phyloP scores from a whole-genome alignment of 306 rosid species.

The Fragaria vesca region DNA sequence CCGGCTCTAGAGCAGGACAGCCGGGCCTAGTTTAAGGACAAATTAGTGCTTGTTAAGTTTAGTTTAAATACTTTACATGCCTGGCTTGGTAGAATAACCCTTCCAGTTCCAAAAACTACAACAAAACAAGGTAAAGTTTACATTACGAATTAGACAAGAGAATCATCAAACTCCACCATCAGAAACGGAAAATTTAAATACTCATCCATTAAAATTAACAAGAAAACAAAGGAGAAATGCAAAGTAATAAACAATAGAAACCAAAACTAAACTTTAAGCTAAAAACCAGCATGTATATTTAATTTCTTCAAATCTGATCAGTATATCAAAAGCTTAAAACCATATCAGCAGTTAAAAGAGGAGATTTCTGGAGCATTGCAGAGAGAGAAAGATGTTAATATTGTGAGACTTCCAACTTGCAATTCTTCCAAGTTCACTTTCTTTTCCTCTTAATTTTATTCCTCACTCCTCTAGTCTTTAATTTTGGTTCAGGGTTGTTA shows the following conservation, averaged over 20 bases:
- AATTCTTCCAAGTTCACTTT: background rate
- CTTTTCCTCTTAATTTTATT: background rate
- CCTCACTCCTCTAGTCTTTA: background rate
- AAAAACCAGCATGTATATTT: background rate
- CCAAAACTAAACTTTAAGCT: background rate
- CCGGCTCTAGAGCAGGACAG: too few relatives aligned
- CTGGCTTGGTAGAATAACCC: slow-evolving; percentile 50
- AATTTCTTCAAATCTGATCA: background rate
- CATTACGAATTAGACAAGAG: background rate
- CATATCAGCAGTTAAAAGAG: background rate
- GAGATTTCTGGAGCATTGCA: background rate
- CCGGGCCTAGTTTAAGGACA: too few relatives aligned
- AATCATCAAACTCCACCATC: background rate
- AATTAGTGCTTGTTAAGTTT: too few relatives aligned
- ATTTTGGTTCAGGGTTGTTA: background rate
- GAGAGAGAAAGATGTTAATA: background rate
- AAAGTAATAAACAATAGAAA: background rate
- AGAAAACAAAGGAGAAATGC: background rate
- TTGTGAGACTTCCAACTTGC: background rate
- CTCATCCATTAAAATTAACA: background rate
- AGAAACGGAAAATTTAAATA: background rate
- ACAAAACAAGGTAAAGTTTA: background rate
- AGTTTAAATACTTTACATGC: too few relatives aligned
- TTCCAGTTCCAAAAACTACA: slow-evolving; percentile 84
- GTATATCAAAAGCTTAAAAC: background rate